These are phyloP conservation scores for Heritiera littoralis DNA, from an alignment of 345 rosid genomes.

Conservation along the genomic window DNA sequence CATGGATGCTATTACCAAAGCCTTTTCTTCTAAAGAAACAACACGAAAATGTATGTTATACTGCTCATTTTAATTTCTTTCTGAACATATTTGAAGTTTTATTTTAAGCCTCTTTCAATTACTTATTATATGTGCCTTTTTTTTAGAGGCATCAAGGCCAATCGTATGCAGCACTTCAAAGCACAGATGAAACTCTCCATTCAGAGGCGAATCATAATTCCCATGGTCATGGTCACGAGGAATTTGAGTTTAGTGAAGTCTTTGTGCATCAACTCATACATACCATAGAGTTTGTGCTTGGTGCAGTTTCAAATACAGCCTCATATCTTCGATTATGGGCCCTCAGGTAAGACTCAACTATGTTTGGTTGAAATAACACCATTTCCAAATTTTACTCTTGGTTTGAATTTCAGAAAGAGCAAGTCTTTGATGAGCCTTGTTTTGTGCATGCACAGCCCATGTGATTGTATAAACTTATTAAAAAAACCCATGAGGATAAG, in stretches of 20 bases:
- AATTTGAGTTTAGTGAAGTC: slow-evolving; percentile 93
- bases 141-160: slow-evolving; percentile 86
- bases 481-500: background rate
- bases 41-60: slow-evolving; percentile 60
- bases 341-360: slow-evolving; percentile 56
- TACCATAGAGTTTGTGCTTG: slow-evolving; percentile 97
- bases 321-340: slow-evolving; percentile 97
- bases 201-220: slow-evolving; percentile 55
- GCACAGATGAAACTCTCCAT: slow-evolving; percentile 76
- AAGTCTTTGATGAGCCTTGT: background rate
- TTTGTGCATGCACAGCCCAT: background rate
- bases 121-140: slow-evolving; percentile 24
- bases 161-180: slow-evolving; percentile 56
- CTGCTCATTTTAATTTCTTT: slow-evolving; percentile 9
- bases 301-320: slow-evolving; percentile 98
- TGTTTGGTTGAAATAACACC: slow-evolving; percentile 10
- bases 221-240: slow-evolving; percentile 68
- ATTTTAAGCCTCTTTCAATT: background rate
- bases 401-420: background rate
- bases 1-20: slow-evolving; percentile 96
- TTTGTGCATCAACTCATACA: slow-evolving; percentile 96
- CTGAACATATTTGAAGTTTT: background rate
- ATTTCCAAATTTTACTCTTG: background rate
- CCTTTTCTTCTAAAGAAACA: slow-evolving; percentile 90
- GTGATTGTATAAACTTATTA: background rate